These are phyloP conservation scores for Nemania abortiva DNA, from an alignment of 2,329 filamentous ascomycete species.

Conservation along the genomic window DNA sequence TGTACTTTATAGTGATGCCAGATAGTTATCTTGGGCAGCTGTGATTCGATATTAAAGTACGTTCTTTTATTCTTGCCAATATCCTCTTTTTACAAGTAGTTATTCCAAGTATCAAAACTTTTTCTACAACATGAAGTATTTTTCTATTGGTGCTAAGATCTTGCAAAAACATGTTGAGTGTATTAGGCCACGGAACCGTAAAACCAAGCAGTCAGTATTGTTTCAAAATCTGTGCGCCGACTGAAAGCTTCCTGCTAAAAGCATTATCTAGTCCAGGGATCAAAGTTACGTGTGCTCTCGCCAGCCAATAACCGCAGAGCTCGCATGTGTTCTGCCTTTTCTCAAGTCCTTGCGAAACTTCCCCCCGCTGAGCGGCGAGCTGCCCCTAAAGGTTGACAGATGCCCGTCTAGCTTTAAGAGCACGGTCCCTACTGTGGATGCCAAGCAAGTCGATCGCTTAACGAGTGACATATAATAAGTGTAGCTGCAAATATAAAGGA, in stretches of 20 bases:
- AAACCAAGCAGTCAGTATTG: background rate
- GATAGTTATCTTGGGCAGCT: no score
- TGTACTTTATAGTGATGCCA: no score
- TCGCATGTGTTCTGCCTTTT: slow-evolving; percentile 1
- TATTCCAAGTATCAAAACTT: no score
- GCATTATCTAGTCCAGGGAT: background rate
- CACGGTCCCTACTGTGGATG: slow-evolving; percentile 7
- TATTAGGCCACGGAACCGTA: background rate
- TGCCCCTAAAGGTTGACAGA: slow-evolving; percentile 1
- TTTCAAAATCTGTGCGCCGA: background rate
- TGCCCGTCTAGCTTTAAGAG: slow-evolving; percentile 7
- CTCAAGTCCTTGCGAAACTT: background rate
- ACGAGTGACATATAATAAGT: background rate
- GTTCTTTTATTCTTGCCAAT: no score
- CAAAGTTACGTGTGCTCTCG: background rate
- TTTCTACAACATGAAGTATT: no score
- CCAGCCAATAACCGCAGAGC: background rate
- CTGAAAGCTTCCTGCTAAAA: slow-evolving; percentile 3
- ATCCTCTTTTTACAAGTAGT: no score
- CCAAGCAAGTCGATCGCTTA: background rate
- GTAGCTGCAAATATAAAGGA: slow-evolving; percentile 3
- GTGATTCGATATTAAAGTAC: no score
- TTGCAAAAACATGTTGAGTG: background rate
- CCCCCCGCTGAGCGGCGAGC: background rate
- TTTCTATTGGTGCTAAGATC: no score